Conservation (phyloP, 257 asterid genomes). For the Petunia secreta region DNA sequence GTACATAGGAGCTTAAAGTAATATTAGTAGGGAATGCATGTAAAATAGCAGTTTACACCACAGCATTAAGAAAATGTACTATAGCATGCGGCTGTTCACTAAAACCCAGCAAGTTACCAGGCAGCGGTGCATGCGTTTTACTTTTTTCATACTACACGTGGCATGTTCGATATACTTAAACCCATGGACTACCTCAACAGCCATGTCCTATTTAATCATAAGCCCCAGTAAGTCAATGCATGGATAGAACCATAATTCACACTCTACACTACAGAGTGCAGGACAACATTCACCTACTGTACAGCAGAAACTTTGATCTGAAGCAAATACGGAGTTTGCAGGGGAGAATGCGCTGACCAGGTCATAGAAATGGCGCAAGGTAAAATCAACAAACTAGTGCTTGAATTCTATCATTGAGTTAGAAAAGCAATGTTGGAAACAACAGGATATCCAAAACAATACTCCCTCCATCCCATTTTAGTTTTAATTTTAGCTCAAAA, state of each 20-base stretch:
- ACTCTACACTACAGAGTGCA: background rate
- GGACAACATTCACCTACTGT: background rate
- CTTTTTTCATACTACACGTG: background rate
- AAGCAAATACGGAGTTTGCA: background rate
- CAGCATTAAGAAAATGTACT: background rate
- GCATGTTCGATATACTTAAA: slow-evolving; percentile 10
- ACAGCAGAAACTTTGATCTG: background rate
- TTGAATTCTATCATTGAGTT: background rate
- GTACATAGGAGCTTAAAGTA: background rate
- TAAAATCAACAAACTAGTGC: background rate
- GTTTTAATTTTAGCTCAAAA: too few relatives aligned
- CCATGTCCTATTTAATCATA: background rate
- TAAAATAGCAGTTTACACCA: background rate
- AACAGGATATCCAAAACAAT: background rate
- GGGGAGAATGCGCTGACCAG: background rate
- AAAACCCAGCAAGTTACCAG: background rate
- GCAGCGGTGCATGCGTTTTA: background rate
- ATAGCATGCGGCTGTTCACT: background rate
- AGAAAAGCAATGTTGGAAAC: background rate
- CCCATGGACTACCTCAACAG: background rate
- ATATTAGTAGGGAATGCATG: background rate
- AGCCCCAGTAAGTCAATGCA: background rate
- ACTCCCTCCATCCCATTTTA: too few relatives aligned
- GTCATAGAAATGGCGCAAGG: background rate
- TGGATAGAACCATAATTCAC: slow-evolving; percentile 19